Evolutionary conservation across 2,329 filamentous ascomycete genomes (phyloP), one percentile per base, ranked within the genome.

Genomic region (Curvularia spicifera): DNA sequence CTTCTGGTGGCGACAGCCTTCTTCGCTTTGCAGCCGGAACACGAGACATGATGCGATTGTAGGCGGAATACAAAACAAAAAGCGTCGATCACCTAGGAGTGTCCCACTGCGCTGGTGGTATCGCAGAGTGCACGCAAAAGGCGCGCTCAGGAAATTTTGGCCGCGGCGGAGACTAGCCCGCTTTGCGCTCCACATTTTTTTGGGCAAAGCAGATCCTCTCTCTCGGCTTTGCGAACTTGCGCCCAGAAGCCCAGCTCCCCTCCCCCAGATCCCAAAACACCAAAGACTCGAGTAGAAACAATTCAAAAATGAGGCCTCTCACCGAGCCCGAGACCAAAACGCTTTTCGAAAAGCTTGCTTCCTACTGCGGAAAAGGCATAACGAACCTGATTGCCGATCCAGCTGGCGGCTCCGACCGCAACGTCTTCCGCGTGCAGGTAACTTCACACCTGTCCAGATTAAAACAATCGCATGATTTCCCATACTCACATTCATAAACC

Each of bases 311-410:
- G 91, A 87, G 92, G 55, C 86, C 89, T 51, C 86, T 97, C 66
- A 95, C 92, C 56, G 92, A 92, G 77, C 79, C 82, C 73, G 90
- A 93, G 80, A 91, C 89, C 57, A 87, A 88, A 76, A 91, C 90
- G 1, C 87, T 97, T 70, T 96, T 97, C 79, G 86, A 89, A 69
- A 97, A 98, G 82, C 87, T 99, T 40, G 95, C 95, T 57, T 91
- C 93, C 78, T 99, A 98, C 82, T 95, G 91, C 24, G 93, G 93
- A 67, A 87, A 86, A 70, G 93, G 91, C 18, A 85, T 97, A 68
- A 94, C 93, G 78, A 88, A 92, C 78, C 86, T 97, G 67, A 79
- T 83, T 65, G 71, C 72, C 39, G 73, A 72, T 61, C 64, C 68
- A 12, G 61, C 66, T 13, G 63, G 68, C 57, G 66, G 65, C 35